Base-by-base conservation (phyloP, 768 basidiomycete genomes). In the Sarcomyxa edulis region DNA sequence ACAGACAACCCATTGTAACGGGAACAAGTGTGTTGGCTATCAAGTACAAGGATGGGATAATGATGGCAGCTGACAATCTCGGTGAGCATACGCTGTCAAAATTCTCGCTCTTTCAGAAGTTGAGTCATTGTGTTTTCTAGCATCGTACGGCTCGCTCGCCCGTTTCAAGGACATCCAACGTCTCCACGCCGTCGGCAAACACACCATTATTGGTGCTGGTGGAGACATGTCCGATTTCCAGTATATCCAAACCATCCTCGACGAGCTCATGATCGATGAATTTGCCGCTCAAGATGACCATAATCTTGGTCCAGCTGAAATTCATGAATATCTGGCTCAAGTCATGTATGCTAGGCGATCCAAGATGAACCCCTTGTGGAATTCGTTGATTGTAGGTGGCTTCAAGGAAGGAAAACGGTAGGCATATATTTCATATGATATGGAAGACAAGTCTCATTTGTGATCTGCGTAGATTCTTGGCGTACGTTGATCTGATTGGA, bases 161-260 rank as follows among this genome's bases (percentile, higher is more conserved):
- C 84, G 94, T 23, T 96, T 96, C 79, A 92, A 90, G 70, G 91
- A 94, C 54, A 69, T 98, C 42, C 78, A 85, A 48, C 88, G 96
- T 60, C 76, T 99, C 19, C 82, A 89, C 53, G 60, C 85, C 4
- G 81, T 96, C 23, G 93, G 94, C 6, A 64, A 74, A 25, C 77
- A 81, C 62, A 95, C 93, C 30, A 72, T 94, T 44, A 69, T 99
- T 50, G 96, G 90, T 15, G 95, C 88, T 3, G 81, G 90, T 11
- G 96, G 96, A 19, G 96, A 99, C 68, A 89, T 99, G 83, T 86
- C 86, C 51, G 96, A 99, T 66, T 98, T 92, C 64, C 96, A 99
- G 60, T 83, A 88, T 61, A 72, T 98, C 48, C 88, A 96, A 55
- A 69, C 66, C 33, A 52, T 83, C 32, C 77, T 99, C 32, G 86